phyloP scores from a whole-genome alignment of 495 filamentous ascomycete genomes.

The Amniculicola lignicola region DNA sequence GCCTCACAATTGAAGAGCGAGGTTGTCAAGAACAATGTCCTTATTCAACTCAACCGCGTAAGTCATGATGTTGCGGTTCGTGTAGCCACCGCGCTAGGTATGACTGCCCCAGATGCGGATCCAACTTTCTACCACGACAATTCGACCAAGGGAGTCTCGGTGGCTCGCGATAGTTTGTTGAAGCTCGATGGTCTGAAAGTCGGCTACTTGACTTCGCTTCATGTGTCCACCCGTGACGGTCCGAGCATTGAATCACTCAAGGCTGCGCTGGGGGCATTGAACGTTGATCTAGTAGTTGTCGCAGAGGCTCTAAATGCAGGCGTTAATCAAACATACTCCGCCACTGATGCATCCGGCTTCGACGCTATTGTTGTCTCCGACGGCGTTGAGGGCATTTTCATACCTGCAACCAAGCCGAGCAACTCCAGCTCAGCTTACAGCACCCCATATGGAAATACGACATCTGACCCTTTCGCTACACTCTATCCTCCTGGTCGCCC shows the following conservation, averaged over 20 bases:
- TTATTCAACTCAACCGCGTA: constrained; percentile 68
- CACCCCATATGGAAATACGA: constrained; percentile 40
- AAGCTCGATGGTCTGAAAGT: constrained; percentile 64
- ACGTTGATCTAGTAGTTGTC: constrained; percentile 59
- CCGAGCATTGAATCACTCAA: constrained; percentile 44
- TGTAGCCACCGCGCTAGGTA: constrained; percentile 61
- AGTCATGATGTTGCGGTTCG: constrained; percentile 66
- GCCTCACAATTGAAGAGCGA: constrained; percentile 55
- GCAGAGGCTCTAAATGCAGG: constrained; percentile 56
- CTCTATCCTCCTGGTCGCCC: constrained; percentile 65
- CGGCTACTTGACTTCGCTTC: constrained; percentile 57
- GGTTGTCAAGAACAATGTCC: constrained; percentile 59
- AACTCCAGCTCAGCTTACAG: not conserved
- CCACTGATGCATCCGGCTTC: constrained; percentile 66
- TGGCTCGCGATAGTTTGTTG: constrained; percentile 56
- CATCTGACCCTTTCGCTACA: constrained; percentile 13
- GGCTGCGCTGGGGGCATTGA: constrained; percentile 45
- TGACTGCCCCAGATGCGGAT: constrained; percentile 48
- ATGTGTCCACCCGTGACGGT: not conserved
- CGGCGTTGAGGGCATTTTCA: constrained; percentile 52
- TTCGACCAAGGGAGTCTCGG: constrained; percentile 59
- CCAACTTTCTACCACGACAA: constrained; percentile 67
- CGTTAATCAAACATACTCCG: constrained; percentile 67
- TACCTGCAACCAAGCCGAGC: not conserved
- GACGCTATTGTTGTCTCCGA: constrained; percentile 65